Conservation (phyloP, 208 protist species). For the Jaenimonas drosophilae region DNA sequence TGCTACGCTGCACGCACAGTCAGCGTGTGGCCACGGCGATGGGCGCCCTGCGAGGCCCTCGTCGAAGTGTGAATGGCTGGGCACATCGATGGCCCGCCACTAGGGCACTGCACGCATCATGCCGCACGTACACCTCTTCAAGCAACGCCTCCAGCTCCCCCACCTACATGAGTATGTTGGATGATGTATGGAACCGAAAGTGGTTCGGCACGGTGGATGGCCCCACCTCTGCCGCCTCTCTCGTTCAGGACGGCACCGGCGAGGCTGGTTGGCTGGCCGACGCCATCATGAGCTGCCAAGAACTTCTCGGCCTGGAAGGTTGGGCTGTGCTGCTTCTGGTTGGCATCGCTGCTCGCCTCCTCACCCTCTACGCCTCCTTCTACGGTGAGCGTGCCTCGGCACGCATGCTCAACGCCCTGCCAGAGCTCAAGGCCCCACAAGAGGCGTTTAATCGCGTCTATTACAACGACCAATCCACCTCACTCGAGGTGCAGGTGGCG, state of each 20-base stretch:
- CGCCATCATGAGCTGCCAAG: slow-evolving; percentile 29
- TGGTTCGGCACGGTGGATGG: slow-evolving; percentile 68
- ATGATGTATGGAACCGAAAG: slow-evolving; percentile 48
- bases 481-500: slow-evolving; percentile 74
- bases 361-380: slow-evolving; percentile 62
- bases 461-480: slow-evolving; percentile 45
- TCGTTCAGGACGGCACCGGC: no score
- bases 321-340: slow-evolving; percentile 36
- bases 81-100: not conserved
- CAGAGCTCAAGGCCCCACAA: slow-evolving; percentile 50
- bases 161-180: slow-evolving; percentile 51
- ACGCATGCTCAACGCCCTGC: slow-evolving; percentile 68
- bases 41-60: not conserved
- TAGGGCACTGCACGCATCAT: not conserved
- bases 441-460: slow-evolving; percentile 69
- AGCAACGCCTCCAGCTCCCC: not conserved
- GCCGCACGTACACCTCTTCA: not conserved
- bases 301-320: slow-evolving; percentile 33
- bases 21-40: not conserved
- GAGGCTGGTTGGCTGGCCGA: slow-evolving; percentile 19
- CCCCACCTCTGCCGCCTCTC: no score
- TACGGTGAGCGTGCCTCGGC: slow-evolving; percentile 74
- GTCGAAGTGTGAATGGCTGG: not conserved
- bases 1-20: not conserved
- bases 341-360: slow-evolving; percentile 41